A percentile compares a stretch with the other conserved stretches of the same genome.
Conservation (phyloP, 352 stramenopile species). For the Saprolegnia diclina region DNA sequence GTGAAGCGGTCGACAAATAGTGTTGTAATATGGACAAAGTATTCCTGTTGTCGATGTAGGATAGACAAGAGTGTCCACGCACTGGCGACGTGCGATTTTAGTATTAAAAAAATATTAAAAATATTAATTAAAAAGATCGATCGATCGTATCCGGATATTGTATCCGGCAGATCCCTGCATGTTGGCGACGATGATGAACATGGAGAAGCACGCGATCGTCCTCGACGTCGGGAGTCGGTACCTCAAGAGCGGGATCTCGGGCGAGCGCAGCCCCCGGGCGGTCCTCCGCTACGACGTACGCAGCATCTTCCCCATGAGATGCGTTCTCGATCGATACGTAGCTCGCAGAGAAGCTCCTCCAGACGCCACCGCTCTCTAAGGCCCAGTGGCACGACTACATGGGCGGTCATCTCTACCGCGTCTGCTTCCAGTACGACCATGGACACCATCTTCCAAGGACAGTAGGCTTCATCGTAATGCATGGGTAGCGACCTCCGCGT, state of each 20-base stretch:
- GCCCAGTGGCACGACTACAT: slow-evolving; percentile 48
- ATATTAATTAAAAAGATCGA: too few species aligned
- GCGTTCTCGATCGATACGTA: slow-evolving; percentile 25
- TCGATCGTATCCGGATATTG: neutral
- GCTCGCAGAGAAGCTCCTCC: slow-evolving; percentile 51
- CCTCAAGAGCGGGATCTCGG: slow-evolving; percentile 62
- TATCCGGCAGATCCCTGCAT: neutral
- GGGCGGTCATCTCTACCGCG: slow-evolving; percentile 44
- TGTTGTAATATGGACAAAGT: too few species aligned
- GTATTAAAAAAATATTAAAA: too few species aligned
- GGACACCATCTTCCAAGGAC: neutral
- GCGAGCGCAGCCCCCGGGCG: slow-evolving; percentile 63
- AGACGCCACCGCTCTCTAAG: slow-evolving; percentile 29
- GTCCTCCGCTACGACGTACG: slow-evolving; percentile 63
- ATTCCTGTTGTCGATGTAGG: too few species aligned
- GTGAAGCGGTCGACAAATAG: too few species aligned
- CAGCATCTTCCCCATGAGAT: neutral
- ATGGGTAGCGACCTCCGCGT: slow-evolving; percentile 43
- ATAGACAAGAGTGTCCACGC: too few species aligned
- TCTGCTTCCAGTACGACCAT: slow-evolving; percentile 69
- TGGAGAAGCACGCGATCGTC: slow-evolving; percentile 47
- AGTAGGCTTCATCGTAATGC: slow-evolving; percentile 19
- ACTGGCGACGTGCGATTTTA: too few species aligned
- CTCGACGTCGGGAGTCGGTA: slow-evolving; percentile 68
- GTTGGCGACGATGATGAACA: slow-evolving; percentile 14